These are phyloP conservation scores for Fusarium subtropicale DNA, from an alignment of 2,329 filamentous ascomycete genomes.

Conservation along the genomic window DNA sequence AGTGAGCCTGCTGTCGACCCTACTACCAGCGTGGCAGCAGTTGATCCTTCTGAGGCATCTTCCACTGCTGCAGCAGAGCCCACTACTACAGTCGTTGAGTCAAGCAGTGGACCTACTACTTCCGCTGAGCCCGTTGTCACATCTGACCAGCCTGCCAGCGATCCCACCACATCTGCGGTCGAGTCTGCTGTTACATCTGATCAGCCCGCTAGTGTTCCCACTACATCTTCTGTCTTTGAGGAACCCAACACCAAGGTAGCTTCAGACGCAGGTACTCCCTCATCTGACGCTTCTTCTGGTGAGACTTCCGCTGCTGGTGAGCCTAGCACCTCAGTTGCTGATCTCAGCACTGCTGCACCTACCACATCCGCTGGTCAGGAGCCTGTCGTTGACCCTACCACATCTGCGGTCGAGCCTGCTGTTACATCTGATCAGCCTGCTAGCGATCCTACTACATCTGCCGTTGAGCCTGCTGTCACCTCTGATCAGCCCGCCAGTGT, in stretches of 20 bases:
- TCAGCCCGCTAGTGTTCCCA: no score
- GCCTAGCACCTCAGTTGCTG: not conserved
- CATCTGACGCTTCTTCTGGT: no score
- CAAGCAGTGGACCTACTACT: not conserved
- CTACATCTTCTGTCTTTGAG: no score
- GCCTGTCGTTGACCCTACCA: not conserved
- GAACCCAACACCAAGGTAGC: no score
- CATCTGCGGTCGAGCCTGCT: not conserved
- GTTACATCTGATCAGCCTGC: no score
- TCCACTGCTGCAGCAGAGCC: not conserved
- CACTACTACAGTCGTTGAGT: not conserved
- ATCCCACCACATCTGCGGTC: not conserved
- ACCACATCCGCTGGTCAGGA: no score
- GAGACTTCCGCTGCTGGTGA: not conserved
- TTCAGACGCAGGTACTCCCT: no score
- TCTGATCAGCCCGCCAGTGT: no score
- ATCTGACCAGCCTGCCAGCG: not conserved
- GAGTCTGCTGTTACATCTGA: not conserved
- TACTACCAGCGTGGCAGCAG: no score
- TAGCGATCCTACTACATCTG: not conserved
- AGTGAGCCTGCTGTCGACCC: not conserved
- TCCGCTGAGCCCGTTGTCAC: not conserved
- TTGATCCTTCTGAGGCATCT: not conserved
- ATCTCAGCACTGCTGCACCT: no score
- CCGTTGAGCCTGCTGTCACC: not conserved